Percentiles rank a stretch among this genome's conserved stretches.
Evolutionary conservation across 2,329 filamentous ascomycete species (phyloP).

Genomic region (Talaromyces sp.): DNA sequence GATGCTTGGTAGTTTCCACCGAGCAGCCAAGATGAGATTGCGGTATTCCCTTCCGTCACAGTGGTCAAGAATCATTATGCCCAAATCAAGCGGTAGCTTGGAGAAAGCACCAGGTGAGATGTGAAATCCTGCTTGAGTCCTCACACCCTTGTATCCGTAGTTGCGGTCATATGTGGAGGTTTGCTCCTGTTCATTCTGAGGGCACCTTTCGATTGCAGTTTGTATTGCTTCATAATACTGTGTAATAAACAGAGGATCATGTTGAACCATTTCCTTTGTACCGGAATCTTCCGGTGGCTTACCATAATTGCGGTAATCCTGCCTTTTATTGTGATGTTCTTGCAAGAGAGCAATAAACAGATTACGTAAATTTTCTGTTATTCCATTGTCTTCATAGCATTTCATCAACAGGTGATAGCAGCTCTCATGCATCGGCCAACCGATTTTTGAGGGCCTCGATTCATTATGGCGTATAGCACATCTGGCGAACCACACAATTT

Average conservation of each 20-base stretch:
- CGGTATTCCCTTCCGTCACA: slow-evolving; percentile 4
- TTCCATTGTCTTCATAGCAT: background rate
- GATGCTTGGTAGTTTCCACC: background rate
- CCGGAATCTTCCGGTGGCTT: background rate
- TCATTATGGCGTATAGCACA: background rate
- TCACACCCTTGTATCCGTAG: background rate
- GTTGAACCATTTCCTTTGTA: background rate
- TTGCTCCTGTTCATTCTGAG: background rate
- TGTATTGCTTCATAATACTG: background rate
- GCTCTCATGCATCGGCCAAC: slow-evolving; percentile 13
- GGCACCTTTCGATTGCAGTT: background rate
- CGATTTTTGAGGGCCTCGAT: background rate
- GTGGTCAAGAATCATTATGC: background rate
- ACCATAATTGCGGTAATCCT: background rate
- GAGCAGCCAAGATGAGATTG: background rate
- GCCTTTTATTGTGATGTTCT: background rate
- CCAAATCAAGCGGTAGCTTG: background rate
- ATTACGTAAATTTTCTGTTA: background rate
- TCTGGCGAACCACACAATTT: slow-evolving; percentile 9
- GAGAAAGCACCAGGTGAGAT: slow-evolving; percentile 4
- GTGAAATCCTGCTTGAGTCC: background rate
- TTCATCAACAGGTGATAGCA: background rate
- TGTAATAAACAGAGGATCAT: slow-evolving; percentile 6
- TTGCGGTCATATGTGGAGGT: background rate
- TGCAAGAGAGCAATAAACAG: background rate